Evolutionary conservation across 176 grass and related monocot species (phyloP), one percentile per base, ranked within the genome.

Genomic region (Miscanthus lutarioriparius): DNA sequence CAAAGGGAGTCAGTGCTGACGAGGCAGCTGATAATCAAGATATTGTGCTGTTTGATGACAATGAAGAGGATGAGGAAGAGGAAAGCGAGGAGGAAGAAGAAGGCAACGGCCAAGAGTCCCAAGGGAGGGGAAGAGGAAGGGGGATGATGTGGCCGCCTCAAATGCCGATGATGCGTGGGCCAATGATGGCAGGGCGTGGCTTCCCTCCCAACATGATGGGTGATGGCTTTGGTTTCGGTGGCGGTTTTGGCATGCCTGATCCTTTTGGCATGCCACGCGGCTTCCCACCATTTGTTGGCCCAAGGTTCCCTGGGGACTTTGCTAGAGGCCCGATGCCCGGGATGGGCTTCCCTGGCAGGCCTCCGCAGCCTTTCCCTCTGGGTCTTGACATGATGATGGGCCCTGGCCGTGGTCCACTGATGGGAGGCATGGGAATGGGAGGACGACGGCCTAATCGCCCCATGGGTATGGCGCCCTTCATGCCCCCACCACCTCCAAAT

Each of bases 21-120:
- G 89, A 91, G 37, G 90, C 80, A 68, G 56, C 78, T 72, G 92
- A 99, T 72, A 99, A 96, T 83, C 96, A 93, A 84, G 91, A 96
- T 81, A 99, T 99, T n/a, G 90, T 96, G 37, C 56, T 96, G 58
- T 96, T 92, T 76, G 93, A 99, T 16, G 96, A 99, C 70, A 93
- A 98, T 32, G 96, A 98, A 67, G 96, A 98, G 53, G 96, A 98
- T n/a, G 96, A 98, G 70, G 96, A 98, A 62, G 94, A 97, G 35
- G 94, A 97, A 90, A 95, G 93, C 1, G 94, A 97, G 80, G 94
- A 97, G 67, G 93, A 95, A 23, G 96, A 96, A 38, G 93, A 94
- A 33, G 82, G 70, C 69, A 90, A 83, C 6, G 91, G 83, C 67
- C 93, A 94, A 56, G 89, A 79, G 70, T 78, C 81, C 45, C 95